Evolutionary conservation across 2,329 filamentous ascomycete species (phyloP), one percentile per base, ranked within the genome.

Genomic region (Diaporthe caulivora): DNA sequence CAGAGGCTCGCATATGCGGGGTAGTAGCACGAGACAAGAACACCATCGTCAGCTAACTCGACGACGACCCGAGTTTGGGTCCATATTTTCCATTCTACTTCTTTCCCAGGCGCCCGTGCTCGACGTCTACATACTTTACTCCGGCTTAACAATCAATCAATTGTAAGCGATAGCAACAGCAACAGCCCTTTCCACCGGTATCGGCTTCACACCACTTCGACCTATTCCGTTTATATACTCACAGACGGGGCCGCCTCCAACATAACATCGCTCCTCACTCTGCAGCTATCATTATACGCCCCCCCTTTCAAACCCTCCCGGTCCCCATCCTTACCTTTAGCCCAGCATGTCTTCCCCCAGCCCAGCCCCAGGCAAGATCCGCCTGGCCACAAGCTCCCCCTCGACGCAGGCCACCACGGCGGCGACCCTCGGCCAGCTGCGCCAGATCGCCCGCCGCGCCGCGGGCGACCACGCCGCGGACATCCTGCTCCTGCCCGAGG

Each of bases 401-500:
- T 83, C 83, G 40, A 87, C 88, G 2, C 84, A 85, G 72, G 76
- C 85, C 68, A 88, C 87, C 21, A 87, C 86, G 0, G 65, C 84
- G 31, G 84, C 88, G 44, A 97, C 95, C 1, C 88, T 98, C 71
- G 79, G 83, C 9, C 89, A 92, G 47, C 89, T 98, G 67, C 87
- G 91, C 78, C 77, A 81, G 15, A 90, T 93, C 18, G 92, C 93
- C 44, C 84, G 84, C 31, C 84, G 87, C 47, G 95, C 95, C n/a
- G 89, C 92, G 4, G 13, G 24, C 17, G 78, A 81, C 1, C 80
- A 84, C 72, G 77, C 80, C 3, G 84, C 90, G 51, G 87, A 97
- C 81, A 87, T 98, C 65, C 87, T 98, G 37, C 90, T 98, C 69
- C 95, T 98, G 75, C 96, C 96, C 0, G 95, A 98, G 85, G 95